Percentiles rank a stretch among this genome's conserved stretches.
Evolutionary conservation across 768 basidiomycete species (phyloP).

Genomic region (Podaxis sp.): DNA sequence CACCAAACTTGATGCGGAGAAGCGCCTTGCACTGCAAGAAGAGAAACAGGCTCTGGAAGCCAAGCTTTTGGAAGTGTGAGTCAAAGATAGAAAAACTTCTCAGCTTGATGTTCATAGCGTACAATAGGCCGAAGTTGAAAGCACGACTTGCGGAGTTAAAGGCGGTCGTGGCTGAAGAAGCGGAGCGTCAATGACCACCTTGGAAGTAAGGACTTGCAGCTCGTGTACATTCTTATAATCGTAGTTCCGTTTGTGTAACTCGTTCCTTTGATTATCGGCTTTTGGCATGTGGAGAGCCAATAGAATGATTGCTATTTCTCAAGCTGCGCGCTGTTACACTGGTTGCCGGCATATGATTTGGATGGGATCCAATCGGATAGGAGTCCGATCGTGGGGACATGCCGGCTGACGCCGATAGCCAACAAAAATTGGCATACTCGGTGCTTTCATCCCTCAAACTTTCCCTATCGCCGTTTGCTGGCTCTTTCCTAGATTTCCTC

Average conservation of each 20-base stretch:
- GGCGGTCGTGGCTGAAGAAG: slow-evolving; percentile 25
- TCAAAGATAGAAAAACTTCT: slow-evolving; percentile 17
- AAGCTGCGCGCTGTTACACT: background rate
- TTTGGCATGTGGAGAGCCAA: no score
- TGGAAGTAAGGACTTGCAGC: background rate
- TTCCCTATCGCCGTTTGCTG: background rate
- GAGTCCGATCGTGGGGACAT: slow-evolving; percentile 1
- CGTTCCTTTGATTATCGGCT: no score
- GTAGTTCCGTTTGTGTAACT: no score
- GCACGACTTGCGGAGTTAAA: slow-evolving; percentile 70
- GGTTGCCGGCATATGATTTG: slow-evolving; percentile 9
- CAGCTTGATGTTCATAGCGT: slow-evolving; percentile 8
- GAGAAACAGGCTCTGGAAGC: slow-evolving; percentile 90
- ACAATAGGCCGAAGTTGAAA: slow-evolving; percentile 74
- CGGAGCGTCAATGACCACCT: slow-evolving; percentile 1
- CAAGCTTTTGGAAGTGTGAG: slow-evolving; percentile 85
- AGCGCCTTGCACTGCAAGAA: slow-evolving; percentile 86
- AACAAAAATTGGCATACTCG: slow-evolving; percentile 12
- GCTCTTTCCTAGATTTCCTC: slow-evolving; percentile 1
- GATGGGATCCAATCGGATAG: background rate
- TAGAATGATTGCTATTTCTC: background rate
- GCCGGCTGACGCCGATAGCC: slow-evolving; percentile 9
- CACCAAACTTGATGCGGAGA: slow-evolving; percentile 87
- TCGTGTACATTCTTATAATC: background rate
- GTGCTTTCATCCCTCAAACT: slow-evolving; percentile 6